phyloP scores from a whole-genome alignment of 2,329 filamentous ascomycete genomes.

The Drechslerella coelobrocha region DNA sequence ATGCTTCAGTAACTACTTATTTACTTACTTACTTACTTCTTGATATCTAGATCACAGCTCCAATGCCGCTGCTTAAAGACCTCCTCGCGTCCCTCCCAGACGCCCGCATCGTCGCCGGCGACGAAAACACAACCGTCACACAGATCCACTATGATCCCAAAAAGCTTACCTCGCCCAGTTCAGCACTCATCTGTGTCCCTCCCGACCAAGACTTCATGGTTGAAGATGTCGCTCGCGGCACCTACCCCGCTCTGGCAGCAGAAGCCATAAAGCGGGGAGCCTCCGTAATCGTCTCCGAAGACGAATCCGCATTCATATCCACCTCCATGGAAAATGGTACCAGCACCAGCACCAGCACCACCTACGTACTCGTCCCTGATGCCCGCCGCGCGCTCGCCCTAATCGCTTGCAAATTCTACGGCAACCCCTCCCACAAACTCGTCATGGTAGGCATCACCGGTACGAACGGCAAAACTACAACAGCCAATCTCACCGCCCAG shows the following conservation, averaged over 20 bases:
- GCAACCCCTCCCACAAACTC: conserved; percentile 29
- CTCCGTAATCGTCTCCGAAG: conserved; percentile 11
- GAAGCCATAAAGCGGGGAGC: conserved; percentile 16
- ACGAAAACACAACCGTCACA: neutral
- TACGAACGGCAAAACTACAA: conserved; percentile 47
- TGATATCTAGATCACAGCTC: too few relatives aligned
- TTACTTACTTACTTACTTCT: too few relatives aligned
- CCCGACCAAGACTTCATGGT: conserved; percentile 13
- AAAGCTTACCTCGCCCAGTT: conserved; percentile 6
- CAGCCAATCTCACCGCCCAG: conserved; percentile 19
- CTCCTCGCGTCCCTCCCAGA: conserved; percentile 26
- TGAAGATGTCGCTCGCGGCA: neutral
- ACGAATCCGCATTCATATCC: neutral
- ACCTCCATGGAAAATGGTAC: too few relatives aligned
- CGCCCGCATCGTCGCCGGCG: conserved; percentile 14
- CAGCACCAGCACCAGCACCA: neutral
- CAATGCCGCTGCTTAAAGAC: conserved; percentile 12
- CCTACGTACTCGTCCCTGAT: conserved; percentile 22
- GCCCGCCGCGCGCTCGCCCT: conserved; percentile 17
- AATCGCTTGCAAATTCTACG: conserved; percentile 37
- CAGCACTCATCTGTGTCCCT: conserved; percentile 20
- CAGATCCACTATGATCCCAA: conserved; percentile 21
- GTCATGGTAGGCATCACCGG: conserved; percentile 28
- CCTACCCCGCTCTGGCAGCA: neutral
- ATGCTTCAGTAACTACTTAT: too few relatives aligned